These are phyloP conservation scores for Ceratocystis ficicola DNA, from an alignment of 2,329 filamentous ascomycete genomes.

Conservation along the genomic window DNA sequence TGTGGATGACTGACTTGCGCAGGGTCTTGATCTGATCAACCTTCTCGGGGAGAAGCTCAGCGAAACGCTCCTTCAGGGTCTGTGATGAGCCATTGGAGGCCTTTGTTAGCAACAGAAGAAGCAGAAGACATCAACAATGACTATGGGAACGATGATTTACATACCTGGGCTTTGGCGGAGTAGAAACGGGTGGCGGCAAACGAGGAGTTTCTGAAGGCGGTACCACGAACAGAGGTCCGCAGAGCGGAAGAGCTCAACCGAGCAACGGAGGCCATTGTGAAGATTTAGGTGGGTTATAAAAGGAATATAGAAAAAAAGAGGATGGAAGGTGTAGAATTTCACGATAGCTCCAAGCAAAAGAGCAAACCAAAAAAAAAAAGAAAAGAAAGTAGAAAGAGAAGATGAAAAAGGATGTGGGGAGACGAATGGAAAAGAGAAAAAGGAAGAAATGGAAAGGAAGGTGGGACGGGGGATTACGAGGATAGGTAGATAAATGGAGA, in stretches of 20 bases:
- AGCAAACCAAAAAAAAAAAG: constrained; percentile 4
- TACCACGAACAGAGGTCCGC: constrained; percentile 58
- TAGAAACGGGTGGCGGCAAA: constrained; percentile 83
- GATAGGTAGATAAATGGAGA: constrained; percentile 29
- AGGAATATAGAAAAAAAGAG: constrained; percentile 24
- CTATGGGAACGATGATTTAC: constrained; percentile 7
- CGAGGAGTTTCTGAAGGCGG: constrained; percentile 56
- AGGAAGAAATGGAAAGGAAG: constrained; percentile 26
- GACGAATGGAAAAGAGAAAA: constrained; percentile 22
- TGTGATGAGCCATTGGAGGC: constrained; percentile 31
- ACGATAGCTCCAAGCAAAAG: neutral
- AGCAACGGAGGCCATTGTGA: constrained; percentile 69
- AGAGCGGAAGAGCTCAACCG: constrained; percentile 72
- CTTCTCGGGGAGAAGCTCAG: constrained; percentile 88
- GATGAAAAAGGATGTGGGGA: constrained; percentile 10
- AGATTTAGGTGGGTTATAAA: constrained; percentile 24
- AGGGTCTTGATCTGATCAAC: constrained; percentile 99
- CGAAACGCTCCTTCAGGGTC: constrained; percentile 97
- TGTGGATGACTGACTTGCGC: constrained; percentile 58
- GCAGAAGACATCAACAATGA: neutral
- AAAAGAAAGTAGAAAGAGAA: constrained; percentile 3
- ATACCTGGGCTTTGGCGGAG: constrained; percentile 79
- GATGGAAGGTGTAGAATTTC: neutral
- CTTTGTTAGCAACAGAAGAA: constrained; percentile 20
- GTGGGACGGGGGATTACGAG: constrained; percentile 29